phyloP scores from a whole-genome alignment of 2,329 filamentous ascomycete genomes.

The Aspergillus aculeatus region DNA sequence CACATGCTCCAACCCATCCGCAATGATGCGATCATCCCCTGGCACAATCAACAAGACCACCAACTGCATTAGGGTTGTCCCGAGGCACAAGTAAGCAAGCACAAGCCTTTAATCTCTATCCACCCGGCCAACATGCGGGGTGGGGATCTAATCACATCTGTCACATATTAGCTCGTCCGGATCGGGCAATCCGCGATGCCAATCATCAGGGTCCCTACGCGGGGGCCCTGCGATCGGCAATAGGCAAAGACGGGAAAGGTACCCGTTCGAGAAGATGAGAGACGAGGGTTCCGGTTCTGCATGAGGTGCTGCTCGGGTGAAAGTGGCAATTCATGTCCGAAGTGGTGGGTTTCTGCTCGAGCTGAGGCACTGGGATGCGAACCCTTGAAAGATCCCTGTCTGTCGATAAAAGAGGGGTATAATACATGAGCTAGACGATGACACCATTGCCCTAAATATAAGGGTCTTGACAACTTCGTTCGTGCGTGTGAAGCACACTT shows the following conservation, averaged over 20 bases:
- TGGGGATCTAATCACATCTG: neutral
- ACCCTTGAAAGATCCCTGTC: too few relatives aligned
- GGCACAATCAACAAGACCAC: neutral
- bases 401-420: too few relatives aligned
- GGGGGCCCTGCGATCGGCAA: neutral
- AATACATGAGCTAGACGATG: too few relatives aligned
- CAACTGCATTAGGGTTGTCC: neutral
- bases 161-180: neutral
- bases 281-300: neutral
- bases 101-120: neutral
- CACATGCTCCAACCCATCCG: neutral
- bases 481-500: too few relatives aligned
- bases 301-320: neutral
- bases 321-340: neutral
- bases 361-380: too few relatives aligned
- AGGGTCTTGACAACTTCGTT: too few relatives aligned
- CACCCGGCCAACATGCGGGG: neutral
- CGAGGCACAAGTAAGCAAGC: neutral
- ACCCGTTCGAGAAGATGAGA: neutral
- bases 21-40: too few relatives aligned
- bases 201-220: neutral
- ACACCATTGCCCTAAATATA: too few relatives aligned
- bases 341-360: neutral
- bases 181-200: neutral
- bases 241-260: neutral